These are phyloP conservation scores for Priceomyces haplophilus DNA, from an alignment of 805 yeast species.

Conservation along the genomic window DNA sequence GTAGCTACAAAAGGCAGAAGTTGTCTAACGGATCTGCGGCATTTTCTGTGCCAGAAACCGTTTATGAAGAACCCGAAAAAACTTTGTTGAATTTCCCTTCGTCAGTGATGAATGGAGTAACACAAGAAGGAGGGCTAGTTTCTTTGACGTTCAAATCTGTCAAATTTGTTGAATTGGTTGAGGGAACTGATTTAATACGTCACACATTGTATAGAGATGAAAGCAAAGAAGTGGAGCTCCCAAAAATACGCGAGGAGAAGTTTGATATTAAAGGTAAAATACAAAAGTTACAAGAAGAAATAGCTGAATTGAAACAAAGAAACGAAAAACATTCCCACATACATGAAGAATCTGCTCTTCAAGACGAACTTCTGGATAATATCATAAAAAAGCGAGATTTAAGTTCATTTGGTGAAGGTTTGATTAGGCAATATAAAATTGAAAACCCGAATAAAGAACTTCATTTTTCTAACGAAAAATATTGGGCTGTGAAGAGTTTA, in stretches of 20 bases:
- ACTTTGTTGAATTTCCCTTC: conserved; percentile 25
- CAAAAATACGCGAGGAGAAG: conserved; percentile 16
- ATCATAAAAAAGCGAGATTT: conserved; percentile 14
- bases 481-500: conserved; percentile 7
- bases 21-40: conserved; percentile 5
- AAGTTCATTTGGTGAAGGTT: conserved; percentile 12
- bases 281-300: conserved; percentile 20
- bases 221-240: conserved; percentile 10
- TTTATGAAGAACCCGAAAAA: conserved; percentile 15
- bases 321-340: conserved; percentile 3
- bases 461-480: conserved; percentile 13
- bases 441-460: conserved; percentile 16
- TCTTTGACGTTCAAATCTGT: conserved; percentile 42
- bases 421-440: conserved; percentile 15
- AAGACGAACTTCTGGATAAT: conserved; percentile 12
- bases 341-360: conserved; percentile 1
- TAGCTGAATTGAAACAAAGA: conserved; percentile 7
- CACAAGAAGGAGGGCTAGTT: conserved; percentile 40
- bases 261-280: conserved; percentile 15
- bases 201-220: conserved; percentile 20
- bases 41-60: conserved; percentile 10
- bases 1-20: conserved; percentile 9
- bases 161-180: conserved; percentile 34
- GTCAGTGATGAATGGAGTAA: conserved; percentile 38
- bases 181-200: conserved; percentile 32